Percentiles rank a stretch among this genome's conserved stretches.
These are phyloP conservation scores for Halophytophthora polymorphica DNA, from an alignment of 352 stramenopile genomes.

Conservation along the genomic window DNA sequence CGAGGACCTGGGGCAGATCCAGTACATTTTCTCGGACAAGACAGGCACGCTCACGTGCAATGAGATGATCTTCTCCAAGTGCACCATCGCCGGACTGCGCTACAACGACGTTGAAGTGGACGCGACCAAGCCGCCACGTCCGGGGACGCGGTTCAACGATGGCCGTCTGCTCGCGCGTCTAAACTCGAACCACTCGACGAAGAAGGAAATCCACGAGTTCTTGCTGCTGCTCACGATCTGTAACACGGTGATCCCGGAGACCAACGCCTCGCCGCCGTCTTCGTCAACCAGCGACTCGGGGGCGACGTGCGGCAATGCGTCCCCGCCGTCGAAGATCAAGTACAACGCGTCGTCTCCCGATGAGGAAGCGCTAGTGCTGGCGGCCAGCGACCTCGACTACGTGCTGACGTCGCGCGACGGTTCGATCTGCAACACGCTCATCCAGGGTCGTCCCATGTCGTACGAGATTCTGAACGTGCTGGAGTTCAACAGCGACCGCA, in stretches of 20 bases:
- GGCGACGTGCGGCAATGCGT: slow-evolving; percentile 1
- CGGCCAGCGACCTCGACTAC: slow-evolving; percentile 73
- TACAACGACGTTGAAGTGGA: slow-evolving; percentile 90
- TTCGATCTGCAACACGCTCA: slow-evolving; percentile 57
- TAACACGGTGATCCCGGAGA: slow-evolving; percentile 86
- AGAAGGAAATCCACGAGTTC: slow-evolving; percentile 85
- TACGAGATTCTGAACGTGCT: slow-evolving; percentile 96
- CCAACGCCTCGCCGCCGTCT: slow-evolving; percentile 23
- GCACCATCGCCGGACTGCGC: slow-evolving; percentile 85
- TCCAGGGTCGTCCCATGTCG: slow-evolving; percentile 63
- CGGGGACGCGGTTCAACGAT: slow-evolving; percentile 82
- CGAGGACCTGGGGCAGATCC: slow-evolving; percentile 86
- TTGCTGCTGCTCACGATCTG: slow-evolving; percentile 81
- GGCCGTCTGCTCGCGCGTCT: slow-evolving; percentile 61
- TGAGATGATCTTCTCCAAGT: slow-evolving; percentile 91
- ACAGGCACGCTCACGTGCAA: slow-evolving; percentile 86
- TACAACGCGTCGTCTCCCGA: slow-evolving; percentile 87
- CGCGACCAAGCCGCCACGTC: slow-evolving; percentile 28
- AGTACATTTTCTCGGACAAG: slow-evolving; percentile 91
- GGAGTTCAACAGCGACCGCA: slow-evolving; percentile 98
- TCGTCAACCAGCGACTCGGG: slow-evolving; percentile 20
- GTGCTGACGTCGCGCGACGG: slow-evolving; percentile 65
- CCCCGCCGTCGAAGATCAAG: slow-evolving; percentile 44
- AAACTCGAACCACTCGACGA: slow-evolving; percentile 79
- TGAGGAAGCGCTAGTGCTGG: slow-evolving; percentile 76